These are phyloP conservation scores for Ensete glaucum DNA, from an alignment of 176 grass and related monocot genomes.

Conservation along the genomic window DNA sequence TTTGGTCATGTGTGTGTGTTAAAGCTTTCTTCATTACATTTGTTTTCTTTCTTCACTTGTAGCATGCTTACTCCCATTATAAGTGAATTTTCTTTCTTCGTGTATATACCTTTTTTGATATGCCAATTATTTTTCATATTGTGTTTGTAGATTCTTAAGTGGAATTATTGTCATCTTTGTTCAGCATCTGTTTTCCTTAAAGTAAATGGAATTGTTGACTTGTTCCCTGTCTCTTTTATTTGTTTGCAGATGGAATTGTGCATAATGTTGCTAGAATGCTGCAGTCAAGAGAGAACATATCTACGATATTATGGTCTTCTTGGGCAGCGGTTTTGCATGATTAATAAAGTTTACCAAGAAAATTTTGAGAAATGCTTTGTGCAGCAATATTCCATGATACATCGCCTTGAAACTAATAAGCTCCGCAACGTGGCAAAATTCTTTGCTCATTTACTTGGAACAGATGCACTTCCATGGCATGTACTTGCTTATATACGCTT, in stretches of 20 bases:
- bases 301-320: slow-evolving; percentile 84
- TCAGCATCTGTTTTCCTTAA: too few species aligned
- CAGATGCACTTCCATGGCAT: slow-evolving; percentile 79
- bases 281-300: slow-evolving; percentile 93
- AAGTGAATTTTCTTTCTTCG: too few species aligned
- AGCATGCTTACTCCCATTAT: too few species aligned
- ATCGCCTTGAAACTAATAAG: slow-evolving; percentile 86
- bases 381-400: slow-evolving; percentile 95
- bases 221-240: not conserved
- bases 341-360: slow-evolving; percentile 86
- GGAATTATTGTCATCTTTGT: too few species aligned
- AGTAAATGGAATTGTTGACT: not conserved
- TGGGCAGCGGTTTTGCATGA: slow-evolving; percentile 91
- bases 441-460: slow-evolving; percentile 86
- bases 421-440: slow-evolving; percentile 92
- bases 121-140: too few species aligned
- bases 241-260: slow-evolving; percentile 76
- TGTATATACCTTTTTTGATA: too few species aligned
- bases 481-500: slow-evolving; percentile 81
- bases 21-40: too few species aligned
- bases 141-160: too few species aligned
- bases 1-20: too few species aligned
- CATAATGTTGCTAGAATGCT: slow-evolving; percentile 94
- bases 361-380: slow-evolving; percentile 96
- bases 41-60: too few species aligned